Evolutionary conservation across 768 basidiomycete species (phyloP), one percentile per base, ranked within the genome.

Genomic region (Lyophyllum decastes): DNA sequence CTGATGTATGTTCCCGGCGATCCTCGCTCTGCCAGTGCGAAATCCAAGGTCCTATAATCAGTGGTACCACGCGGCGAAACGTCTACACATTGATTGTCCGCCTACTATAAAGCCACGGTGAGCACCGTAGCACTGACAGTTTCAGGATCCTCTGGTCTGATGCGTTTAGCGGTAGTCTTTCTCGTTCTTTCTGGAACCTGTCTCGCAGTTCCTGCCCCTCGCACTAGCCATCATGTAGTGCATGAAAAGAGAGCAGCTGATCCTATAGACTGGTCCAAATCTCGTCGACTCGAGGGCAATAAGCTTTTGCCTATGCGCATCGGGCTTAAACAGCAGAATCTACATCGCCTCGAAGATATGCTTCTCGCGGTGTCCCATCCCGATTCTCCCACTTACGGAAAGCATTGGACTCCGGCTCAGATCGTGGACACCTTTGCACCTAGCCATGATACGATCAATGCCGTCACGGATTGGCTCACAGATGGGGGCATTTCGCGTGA

Each of bases 341-440:
- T 82, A 47, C 67, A 79, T 40, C 72, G 69, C 4, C 65, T 84
- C 48, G 80, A 82, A 61, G 73, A 73, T 8, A 69, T 77, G 46
- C 74, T 85, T 17, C 66, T 76, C 61, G 75, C 76, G 33, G 77
- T 84, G 19, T 78, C 83, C 2, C 76, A 83, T 54, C 82, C 83
- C 2, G 76, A 78, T 22, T 83, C 82, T 0, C 72, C 72, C 6
- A 72, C 71, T 61, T 85, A 83, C 60, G 82, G 82, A 14, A 69
- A 78, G 54, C 83, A 84, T 62, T 82, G 78, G 75, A 67, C 73
- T 5, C 66, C 82, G 4, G 71, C 69, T 1, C 64, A 79, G 51
- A 73, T 84, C 25, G 73, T 77, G 4, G 69, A 74, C 17, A 72
- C 73, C 10, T 85, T 85, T 68, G 69, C 78, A 1, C 80, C 83